A percentile compares a stretch with the other conserved stretches of the same genome.
Conservation (phyloP, 2,329 filamentous ascomycete genomes). For the Verticillium alfalfae region DNA sequence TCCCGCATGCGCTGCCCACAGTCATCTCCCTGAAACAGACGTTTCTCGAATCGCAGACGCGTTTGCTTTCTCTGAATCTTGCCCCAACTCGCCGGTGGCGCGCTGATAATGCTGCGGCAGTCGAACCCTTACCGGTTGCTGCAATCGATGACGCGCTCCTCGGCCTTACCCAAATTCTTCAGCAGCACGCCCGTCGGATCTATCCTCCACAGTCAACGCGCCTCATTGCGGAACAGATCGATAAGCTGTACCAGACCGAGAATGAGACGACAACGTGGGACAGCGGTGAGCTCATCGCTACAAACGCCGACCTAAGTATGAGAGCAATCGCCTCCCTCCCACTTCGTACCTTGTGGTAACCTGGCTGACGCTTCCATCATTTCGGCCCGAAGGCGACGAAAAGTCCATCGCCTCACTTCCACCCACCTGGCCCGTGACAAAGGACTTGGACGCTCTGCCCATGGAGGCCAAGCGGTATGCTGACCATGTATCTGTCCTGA, state of each 20-base stretch:
- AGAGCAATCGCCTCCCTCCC: conserved; percentile 7
- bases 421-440: conserved; percentile 35
- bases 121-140: conserved; percentile 36
- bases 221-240: conserved; percentile 69
- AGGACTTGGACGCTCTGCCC: conserved; percentile 29
- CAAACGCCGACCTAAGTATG: conserved; percentile 39
- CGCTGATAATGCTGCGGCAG: conserved; percentile 35
- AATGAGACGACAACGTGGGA: conserved; percentile 15
- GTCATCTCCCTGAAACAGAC: conserved; percentile 57
- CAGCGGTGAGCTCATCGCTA: conserved; percentile 24
- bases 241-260: conserved; percentile 52
- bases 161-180: conserved; percentile 55
- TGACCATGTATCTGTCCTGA: conserved; percentile 42
- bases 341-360: background rate
- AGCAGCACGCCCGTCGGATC: conserved; percentile 59
- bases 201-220: conserved; percentile 65
- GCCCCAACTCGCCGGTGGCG: conserved; percentile 50
- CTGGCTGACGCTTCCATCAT: background rate
- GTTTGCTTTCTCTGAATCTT: conserved; percentile 55
- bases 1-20: conserved; percentile 36
- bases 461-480: conserved; percentile 46
- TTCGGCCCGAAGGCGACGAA: conserved; percentile 27
- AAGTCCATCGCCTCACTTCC: conserved; percentile 41
- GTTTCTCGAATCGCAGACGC: conserved; percentile 59
- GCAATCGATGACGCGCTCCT: conserved; percentile 51